Base-by-base conservation (phyloP, 805 yeast species). In the Candida incommunis region DNA sequence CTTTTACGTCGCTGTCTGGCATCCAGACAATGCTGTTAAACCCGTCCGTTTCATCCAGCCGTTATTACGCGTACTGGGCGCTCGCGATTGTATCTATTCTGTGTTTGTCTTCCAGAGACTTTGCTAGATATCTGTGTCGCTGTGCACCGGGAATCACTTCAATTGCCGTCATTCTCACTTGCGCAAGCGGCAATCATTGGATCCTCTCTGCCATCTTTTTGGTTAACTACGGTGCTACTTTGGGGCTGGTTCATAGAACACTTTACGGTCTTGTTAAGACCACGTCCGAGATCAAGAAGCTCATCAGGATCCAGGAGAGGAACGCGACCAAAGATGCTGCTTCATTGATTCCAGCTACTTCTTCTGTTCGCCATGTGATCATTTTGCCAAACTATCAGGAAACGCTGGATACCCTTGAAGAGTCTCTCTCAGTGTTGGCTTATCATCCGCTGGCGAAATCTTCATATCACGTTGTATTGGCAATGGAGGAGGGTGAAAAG, bases 301-400 rank as follows among this genome's bases (percentile, higher is more conserved):
- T 31, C 11, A n/a, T 7, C 7, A 31, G n/a, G 20, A 9, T 13
- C 13, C 27, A 25, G 13, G 13, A 25, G 27, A 25, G 13, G 7
- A 7, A 13, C 13, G 7, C 27, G 13, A 9, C 13, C 27, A 25
- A 25, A 13, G 27, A 7, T 9, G n/a, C n/a, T n/a, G n/a, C n/a
- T n/a, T n/a, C n/a, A n/a, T n/a, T n/a, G n/a, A 25, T 25, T 25
- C 13, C 7, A 7, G 7, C 27, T 9, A 7, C 9, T 11, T 23
- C 18, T 13, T 16, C 25, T 20, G 24, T 41, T n/a, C 22, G 41
- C 20, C 53, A 51, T 25, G 53, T 51, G 11, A 48, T 51, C 20
- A 24, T 51, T 27, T 27, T 51, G 3, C 54, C 54, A 4, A 49
- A 47, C 27, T 51, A 48, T 21, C 40, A 48, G 4, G 54, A 51